Evolutionary conservation across 2,329 filamentous ascomycete species (phyloP), one percentile per base, ranked within the genome.

Genomic region (Triangularia setosa): DNA sequence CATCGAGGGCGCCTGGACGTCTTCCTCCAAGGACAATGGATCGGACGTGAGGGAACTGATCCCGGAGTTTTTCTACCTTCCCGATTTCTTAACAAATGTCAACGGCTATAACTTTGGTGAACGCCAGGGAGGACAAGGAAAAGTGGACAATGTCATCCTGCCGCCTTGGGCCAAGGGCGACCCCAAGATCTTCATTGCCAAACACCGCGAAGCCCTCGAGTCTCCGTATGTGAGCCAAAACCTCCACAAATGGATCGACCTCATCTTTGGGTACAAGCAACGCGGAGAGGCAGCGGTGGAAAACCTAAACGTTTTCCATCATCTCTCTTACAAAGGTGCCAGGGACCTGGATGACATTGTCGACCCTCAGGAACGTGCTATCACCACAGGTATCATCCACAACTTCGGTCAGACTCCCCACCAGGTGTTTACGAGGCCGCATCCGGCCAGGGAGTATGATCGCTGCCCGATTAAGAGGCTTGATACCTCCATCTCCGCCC

Each of bases 361-460:
- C 7, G 94, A 98, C 73, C 90, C 91, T 0, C 87, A 94, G 63
- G 93, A 98, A 76, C 85, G 93, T 53, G 82, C 93, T 6, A 91
- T 94, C 4, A 94, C 93, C 0, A 97, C 97, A 61, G 92, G 92
- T 33, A 96, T 97, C 70, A 98, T 99, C 71, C 94, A 99, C 77
- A 98, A 98, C 71, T 99, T 99, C 76, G 95, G 95, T 0, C 95
- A 99, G 75, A 99, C 96, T 1, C 95, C 96, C 1, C 91, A 96
- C 71, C 96, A 99, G 75, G 90, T 98, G 16, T 99, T 98, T 75
- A 85, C 87, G 54, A 89, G 90, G 64, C 83, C 90, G 12, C 95
- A 99, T 75, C 88, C 90, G 3, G 79, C 85, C n/a, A 86, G 90
- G 14, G 93, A 96, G 69, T 84, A 90, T 63, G 78, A 84, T 4